Evolutionary conservation across 768 basidiomycete genomes (phyloP), one percentile per base, ranked within the genome.

Genomic region (Gautieria morchelliformis): DNA sequence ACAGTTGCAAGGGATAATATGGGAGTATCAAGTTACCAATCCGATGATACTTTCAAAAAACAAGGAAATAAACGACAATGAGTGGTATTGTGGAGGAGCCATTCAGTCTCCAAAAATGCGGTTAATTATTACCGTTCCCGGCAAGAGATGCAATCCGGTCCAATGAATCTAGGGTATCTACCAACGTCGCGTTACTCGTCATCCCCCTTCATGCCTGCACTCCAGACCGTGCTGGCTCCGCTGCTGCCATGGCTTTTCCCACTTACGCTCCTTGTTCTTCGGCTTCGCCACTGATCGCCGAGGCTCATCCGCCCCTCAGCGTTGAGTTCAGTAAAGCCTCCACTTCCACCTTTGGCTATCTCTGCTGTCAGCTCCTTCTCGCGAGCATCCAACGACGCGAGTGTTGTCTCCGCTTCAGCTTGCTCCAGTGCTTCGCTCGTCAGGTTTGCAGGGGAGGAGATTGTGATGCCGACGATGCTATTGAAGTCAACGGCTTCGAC

Each of bases 191-290:
- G 35, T 52, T 45, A 52, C 14, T 83, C 80, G 45, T 73, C 82
- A 27, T 78, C 73, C 50, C 74, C 83, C 62, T 82, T 82, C 83
- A 88, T 84, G 33, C 89, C 89, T 52, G 89, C 89, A 67, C 89
- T 91, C 84, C 85, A 92, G 30, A 92, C 86, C 1, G 89, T 92
- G 68, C 87, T 87, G 11, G 79, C 83, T 62, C 82, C 84, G 39
- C 81, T 80, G 60, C 84, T 85, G 8, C 35, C 53, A 37, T 57
- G 56, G 17, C 56, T 57, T 33, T 57, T 57, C 8, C 84, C 85
- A 40, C 82, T 80, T 22, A 68, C 77, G 60, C 83, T 85, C 35
- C 62, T 63, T 57, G 61, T 74, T 48, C 72, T 72, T 59, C 78
- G 74, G 49, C 81, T 81, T 60, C 83, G 77, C 65, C 85, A 76